Evolutionary conservation across 768 basidiomycete genomes (phyloP).

Genomic region (Mycena vitilis): DNA sequence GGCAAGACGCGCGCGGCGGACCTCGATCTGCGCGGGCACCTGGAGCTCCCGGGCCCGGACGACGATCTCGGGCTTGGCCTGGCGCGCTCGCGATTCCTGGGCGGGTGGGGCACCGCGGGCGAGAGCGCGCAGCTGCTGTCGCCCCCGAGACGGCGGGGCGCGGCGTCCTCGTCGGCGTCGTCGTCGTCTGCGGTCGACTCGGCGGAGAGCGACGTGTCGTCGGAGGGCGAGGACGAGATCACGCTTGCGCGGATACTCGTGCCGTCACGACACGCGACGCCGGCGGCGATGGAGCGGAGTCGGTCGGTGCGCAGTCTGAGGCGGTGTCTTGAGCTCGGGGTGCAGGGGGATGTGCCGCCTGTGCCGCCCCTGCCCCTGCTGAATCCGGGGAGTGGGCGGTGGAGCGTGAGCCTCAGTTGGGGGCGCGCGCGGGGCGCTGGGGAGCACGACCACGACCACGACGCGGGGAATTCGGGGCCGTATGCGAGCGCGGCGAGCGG

Average conservation of each 20-base stretch:
- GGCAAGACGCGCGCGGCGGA: conserved; percentile 33
- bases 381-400: conserved; percentile 23
- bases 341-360: conserved; percentile 26
- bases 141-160: conserved; percentile 29
- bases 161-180: neutral
- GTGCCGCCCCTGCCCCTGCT: conserved; percentile 32
- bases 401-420: conserved; percentile 37
- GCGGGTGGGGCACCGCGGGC: conserved; percentile 26
- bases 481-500: conserved; percentile 15
- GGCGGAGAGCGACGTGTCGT: conserved; percentile 31
- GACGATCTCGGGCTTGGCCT: conserved; percentile 25
- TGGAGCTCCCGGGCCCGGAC: conserved; percentile 28
- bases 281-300: conserved; percentile 33
- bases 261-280: conserved; percentile 26
- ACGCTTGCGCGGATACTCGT: conserved; percentile 35
- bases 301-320: conserved; percentile 35
- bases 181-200: conserved; percentile 12
- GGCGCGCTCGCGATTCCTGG: conserved; percentile 31
- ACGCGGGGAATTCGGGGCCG: conserved; percentile 19
- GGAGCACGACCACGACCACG: conserved; percentile 11
- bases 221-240: conserved; percentile 37
- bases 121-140: conserved; percentile 27
- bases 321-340: conserved; percentile 32
- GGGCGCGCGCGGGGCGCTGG: conserved; percentile 27
- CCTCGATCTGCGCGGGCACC: conserved; percentile 30